phyloP scores from a whole-genome alignment of 371 early-diverging fungal species.

The Apophysomyces ossiformis region DNA sequence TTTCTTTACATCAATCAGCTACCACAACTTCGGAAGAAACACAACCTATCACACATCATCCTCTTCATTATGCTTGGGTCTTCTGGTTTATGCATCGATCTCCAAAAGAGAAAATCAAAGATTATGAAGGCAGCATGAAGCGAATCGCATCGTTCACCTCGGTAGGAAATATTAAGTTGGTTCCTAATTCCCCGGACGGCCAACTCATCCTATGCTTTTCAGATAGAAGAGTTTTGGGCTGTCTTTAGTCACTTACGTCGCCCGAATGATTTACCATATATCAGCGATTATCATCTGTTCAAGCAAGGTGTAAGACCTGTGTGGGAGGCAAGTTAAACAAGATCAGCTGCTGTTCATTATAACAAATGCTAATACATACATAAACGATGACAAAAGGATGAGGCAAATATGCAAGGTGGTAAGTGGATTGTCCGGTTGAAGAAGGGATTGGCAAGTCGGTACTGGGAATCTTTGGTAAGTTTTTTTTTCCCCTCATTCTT shows the following conservation, averaged over 20 bases:
- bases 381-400: constrained; percentile 54
- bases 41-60: constrained; percentile 35
- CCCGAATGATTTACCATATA: constrained; percentile 86
- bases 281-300: constrained; percentile 96
- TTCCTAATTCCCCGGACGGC: background rate
- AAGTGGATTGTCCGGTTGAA: constrained; percentile 97
- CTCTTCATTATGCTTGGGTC: constrained; percentile 74
- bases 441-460: constrained; percentile 91
- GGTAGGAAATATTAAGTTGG: constrained; percentile 44
- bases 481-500: too few relatives aligned
- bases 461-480: constrained; percentile 90
- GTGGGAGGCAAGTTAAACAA: constrained; percentile 82
- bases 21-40: constrained; percentile 1
- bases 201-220: constrained; percentile 8
- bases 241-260: constrained; percentile 87
- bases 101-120: constrained; percentile 83
- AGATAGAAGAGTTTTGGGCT: constrained; percentile 94
- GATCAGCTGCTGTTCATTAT: background rate
- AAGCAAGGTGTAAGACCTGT: constrained; percentile 95
- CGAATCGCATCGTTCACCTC: constrained; percentile 83
- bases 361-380: constrained; percentile 5
- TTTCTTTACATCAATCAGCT: constrained; percentile 6
- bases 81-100: constrained; percentile 93
- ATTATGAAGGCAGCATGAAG: constrained; percentile 90
- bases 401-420: constrained; percentile 91